A percentile compares a stretch with the other conserved stretches of the same genome.
Evolutionary conservation across 805 yeast genomes (phyloP).

Genomic region (Spathaspora passalidarum): DNA sequence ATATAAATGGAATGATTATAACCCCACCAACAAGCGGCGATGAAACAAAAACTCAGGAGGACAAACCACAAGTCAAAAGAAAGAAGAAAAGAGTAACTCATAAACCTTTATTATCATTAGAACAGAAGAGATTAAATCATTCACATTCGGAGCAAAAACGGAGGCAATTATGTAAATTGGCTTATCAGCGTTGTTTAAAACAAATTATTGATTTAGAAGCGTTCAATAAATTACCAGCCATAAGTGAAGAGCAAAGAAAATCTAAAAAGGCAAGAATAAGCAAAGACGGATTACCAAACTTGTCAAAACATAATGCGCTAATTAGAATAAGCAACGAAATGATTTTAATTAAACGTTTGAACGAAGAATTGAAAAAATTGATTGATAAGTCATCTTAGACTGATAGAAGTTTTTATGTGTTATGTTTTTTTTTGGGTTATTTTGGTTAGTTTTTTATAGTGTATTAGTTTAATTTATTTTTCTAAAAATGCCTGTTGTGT

Average conservation of each 20-base stretch:
- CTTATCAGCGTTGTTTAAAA: conserved; percentile 41
- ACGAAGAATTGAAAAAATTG: conserved; percentile 30
- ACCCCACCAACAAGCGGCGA: conserved; percentile 9
- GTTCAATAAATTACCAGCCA: conserved; percentile 28
- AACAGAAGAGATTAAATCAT: conserved; percentile 42
- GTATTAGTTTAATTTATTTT: neutral
- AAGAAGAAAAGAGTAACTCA: conserved; percentile 26
- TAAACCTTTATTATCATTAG: conserved; percentile 36
- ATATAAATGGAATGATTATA: conserved; percentile 2
- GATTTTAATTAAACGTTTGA: conserved; percentile 27
- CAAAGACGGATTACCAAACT: conserved; percentile 44
- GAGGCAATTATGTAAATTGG: conserved; percentile 42
- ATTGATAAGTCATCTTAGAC: conserved; percentile 8
- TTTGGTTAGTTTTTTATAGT: neutral
- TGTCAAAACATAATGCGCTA: conserved; percentile 42
- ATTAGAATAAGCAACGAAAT: conserved; percentile 39
- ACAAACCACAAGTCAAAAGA: conserved; percentile 7
- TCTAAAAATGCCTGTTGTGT: too few species aligned
- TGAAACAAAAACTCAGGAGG: conserved; percentile 13
- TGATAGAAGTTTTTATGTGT: neutral
- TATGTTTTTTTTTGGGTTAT: neutral
- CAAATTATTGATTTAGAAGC: conserved; percentile 40
- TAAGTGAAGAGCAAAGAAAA: conserved; percentile 23
- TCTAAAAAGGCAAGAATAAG: conserved; percentile 36
- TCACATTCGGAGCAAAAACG: conserved; percentile 42